Conservation (phyloP, 208 protist species). For the Leishmania major region DNA sequence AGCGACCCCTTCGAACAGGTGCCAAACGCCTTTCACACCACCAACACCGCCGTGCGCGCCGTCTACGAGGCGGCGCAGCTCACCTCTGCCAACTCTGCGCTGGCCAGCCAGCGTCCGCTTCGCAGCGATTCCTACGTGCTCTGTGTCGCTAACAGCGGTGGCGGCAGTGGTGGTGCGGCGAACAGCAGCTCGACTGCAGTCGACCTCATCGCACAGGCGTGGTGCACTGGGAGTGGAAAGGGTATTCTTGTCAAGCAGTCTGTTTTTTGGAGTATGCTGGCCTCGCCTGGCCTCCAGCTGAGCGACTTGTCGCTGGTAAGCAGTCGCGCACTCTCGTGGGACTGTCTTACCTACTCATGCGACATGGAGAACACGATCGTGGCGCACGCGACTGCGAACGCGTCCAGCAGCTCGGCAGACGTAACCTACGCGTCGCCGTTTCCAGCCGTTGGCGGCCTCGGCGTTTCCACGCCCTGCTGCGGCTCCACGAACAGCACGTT, state of each 20-base stretch:
- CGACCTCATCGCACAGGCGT: neutral
- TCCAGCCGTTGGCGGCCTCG: slow-evolving; percentile 34
- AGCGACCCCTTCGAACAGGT: neutral
- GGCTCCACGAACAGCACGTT: slow-evolving; percentile 47
- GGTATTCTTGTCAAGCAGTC: slow-evolving; percentile 14
- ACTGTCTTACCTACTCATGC: slow-evolving; percentile 41
- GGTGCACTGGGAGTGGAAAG: slow-evolving; percentile 4
- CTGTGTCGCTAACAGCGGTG: slow-evolving; percentile 2
- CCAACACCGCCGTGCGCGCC: slow-evolving; percentile 12
- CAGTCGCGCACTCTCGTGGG: slow-evolving; percentile 11
- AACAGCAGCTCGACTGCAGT: neutral
- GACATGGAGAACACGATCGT: slow-evolving; percentile 26
- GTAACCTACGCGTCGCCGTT: neutral
- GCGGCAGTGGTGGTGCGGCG: neutral
- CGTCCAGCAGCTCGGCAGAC: neutral
- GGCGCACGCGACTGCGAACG: neutral
- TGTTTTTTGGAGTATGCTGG: slow-evolving; percentile 38
- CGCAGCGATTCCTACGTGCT: slow-evolving; percentile 20
- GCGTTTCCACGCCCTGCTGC: slow-evolving; percentile 39
- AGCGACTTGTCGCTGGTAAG: neutral
- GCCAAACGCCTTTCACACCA: slow-evolving; percentile 17
- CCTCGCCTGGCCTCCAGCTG: slow-evolving; percentile 36
- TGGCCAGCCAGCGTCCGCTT: neutral
- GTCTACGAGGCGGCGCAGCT: slow-evolving; percentile 28
- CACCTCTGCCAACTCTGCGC: neutral